These are phyloP conservation scores for Suillus clintonianus DNA, from an alignment of 768 basidiomycete genomes.

Conservation along the genomic window DNA sequence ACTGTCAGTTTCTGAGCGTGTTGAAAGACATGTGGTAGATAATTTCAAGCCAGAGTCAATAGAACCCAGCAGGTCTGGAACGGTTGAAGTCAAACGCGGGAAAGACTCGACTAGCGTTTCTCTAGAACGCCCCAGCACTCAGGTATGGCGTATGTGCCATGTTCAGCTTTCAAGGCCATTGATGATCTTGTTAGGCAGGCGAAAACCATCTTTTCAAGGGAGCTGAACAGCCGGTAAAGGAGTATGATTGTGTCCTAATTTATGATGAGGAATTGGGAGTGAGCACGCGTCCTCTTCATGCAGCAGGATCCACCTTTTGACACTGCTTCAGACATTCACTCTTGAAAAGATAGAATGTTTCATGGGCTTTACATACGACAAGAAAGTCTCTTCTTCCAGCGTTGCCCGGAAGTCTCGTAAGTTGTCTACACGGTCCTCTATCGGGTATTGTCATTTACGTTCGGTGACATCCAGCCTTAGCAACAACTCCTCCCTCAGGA, in stretches of 20 bases:
- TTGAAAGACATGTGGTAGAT: slow-evolving; percentile 42
- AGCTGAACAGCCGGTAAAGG: slow-evolving; percentile 57
- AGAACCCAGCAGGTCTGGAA: slow-evolving; percentile 64
- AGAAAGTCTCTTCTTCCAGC: slow-evolving; percentile 37
- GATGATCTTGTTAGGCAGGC: slow-evolving; percentile 38
- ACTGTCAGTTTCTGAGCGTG: background rate
- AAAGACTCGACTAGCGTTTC: slow-evolving; percentile 53
- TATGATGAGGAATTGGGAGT: slow-evolving; percentile 78
- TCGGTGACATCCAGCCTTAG: slow-evolving; percentile 16
- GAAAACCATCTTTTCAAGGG: slow-evolving; percentile 62
- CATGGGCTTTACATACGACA: slow-evolving; percentile 54
- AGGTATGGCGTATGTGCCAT: slow-evolving; percentile 45
- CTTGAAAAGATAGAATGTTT: slow-evolving; percentile 76
- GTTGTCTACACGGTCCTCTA: slow-evolving; percentile 5
- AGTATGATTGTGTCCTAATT: slow-evolving; percentile 76
- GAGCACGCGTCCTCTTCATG: slow-evolving; percentile 24
- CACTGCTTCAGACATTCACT: slow-evolving; percentile 56
- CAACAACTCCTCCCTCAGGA: slow-evolving; percentile 23
- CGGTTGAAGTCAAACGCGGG: slow-evolving; percentile 59
- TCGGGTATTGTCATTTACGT: background rate
- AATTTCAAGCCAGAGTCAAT: slow-evolving; percentile 77
- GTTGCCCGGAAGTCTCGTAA: slow-evolving; percentile 23
- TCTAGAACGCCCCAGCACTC: slow-evolving; percentile 66
- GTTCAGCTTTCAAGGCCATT: background rate
- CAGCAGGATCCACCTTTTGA: slow-evolving; percentile 13